A percentile compares a stretch with the other conserved stretches of the same genome.
Evolutionary conservation across 23 red algal genomes (phyloP).

Genomic region (Chondrus crispus): DNA sequence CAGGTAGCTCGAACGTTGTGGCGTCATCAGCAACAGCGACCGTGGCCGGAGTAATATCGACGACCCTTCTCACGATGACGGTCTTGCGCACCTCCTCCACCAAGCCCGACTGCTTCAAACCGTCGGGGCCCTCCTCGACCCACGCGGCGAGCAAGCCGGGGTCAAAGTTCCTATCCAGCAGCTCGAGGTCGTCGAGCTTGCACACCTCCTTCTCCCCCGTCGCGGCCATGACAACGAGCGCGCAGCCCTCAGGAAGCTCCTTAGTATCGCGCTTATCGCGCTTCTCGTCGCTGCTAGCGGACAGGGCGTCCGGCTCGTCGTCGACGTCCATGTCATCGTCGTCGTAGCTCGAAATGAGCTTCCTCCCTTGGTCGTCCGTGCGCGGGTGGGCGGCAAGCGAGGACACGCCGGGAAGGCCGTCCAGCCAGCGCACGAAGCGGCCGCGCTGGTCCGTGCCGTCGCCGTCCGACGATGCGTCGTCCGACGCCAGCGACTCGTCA

Average conservation of each 20-base stretch:
- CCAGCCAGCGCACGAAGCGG: background rate
- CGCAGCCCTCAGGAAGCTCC: slow-evolving; percentile 42
- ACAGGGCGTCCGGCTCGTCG: slow-evolving; percentile 9
- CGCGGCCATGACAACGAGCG: slow-evolving; percentile 4
- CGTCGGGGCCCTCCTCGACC: background rate
- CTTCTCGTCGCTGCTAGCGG: background rate
- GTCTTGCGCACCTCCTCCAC: slow-evolving; percentile 28
- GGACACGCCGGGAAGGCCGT: background rate
- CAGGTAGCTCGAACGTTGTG: slow-evolving; percentile 17
- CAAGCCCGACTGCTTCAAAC: background rate
- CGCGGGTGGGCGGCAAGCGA: background rate
- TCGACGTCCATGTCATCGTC: slow-evolving; percentile 11
- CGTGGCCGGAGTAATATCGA: background rate
- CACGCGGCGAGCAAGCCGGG: background rate
- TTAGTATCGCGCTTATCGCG: background rate
- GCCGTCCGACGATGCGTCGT: slow-evolving; percentile 5
- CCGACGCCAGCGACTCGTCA: background rate
- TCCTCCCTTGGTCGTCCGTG: background rate
- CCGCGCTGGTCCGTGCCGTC: background rate
- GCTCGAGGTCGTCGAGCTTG: slow-evolving; percentile 16
- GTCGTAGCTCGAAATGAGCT: slow-evolving; percentile 45
- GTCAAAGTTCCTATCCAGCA: slow-evolving; percentile 13
- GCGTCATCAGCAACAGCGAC: background rate
- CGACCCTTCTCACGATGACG: slow-evolving; percentile 14
- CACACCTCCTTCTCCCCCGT: background rate